Conservation (phyloP, 345 rosid species). For the Brassica napus region Da-Ae NC_063447.1:14719001-14719500, state of each 20-base stretch:
- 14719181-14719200: neutral
- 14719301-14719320: neutral
- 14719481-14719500: neutral
- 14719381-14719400: neutral
- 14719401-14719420: neutral
- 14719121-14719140: neutral
- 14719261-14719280: neutral
- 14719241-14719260: neutral
- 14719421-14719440: neutral
- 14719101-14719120: neutral
- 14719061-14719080: neutral
- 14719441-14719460: neutral
- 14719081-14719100: neutral
- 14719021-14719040: neutral
- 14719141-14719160: neutral
- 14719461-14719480: neutral
- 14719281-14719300: neutral
- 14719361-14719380: neutral
- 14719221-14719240: neutral
- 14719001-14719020: neutral
- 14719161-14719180: neutral
- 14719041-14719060: neutral
- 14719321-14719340: neutral
- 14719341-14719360: neutral
- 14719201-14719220: neutral